Conservation (phyloP, 1,284 basidiomycete genomes). For the Chalciporus piperatoides region DNA sequence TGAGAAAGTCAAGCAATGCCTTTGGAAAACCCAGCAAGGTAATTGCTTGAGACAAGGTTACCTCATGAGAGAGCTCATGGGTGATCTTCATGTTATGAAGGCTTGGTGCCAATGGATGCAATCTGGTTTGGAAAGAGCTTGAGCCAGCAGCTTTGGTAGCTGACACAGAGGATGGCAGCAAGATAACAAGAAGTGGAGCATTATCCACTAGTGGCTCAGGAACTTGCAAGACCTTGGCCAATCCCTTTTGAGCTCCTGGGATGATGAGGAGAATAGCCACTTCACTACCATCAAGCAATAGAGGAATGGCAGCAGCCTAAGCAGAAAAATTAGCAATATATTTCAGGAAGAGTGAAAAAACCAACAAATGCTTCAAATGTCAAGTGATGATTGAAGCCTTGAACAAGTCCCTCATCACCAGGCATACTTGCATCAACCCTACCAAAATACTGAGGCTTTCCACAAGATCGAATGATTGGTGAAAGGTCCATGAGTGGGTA, state of each 20-base stretch:
- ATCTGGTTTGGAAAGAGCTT: conserved; percentile 15
- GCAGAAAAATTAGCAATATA: conserved; percentile 3
- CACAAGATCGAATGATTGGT: conserved; percentile 46
- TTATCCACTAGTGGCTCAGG: conserved; percentile 23
- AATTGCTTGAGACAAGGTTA: conserved; percentile 22
- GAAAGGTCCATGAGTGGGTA: conserved; percentile 45
- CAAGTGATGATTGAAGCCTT: conserved; percentile 46
- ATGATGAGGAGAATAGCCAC: conserved; percentile 46
- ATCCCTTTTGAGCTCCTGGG: conserved; percentile 29
- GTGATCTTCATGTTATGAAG: neutral
- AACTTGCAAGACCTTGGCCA: conserved; percentile 32
- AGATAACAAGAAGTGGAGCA: conserved; percentile 23
- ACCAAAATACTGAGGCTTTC: conserved; percentile 49
- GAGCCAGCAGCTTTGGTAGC: conserved; percentile 15
- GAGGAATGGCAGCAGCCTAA: conserved; percentile 50
- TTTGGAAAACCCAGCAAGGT: conserved; percentile 28
- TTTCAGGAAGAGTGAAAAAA: conserved; percentile 4
- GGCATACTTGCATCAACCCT: conserved; percentile 39
- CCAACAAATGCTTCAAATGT: conserved; percentile 41
- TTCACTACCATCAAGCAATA: conserved; percentile 42
- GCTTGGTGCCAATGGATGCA: conserved; percentile 5
- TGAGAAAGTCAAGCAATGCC: conserved; percentile 26
- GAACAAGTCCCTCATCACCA: conserved; percentile 40
- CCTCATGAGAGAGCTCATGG: conserved; percentile 9
- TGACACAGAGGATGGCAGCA: conserved; percentile 29